Base-by-base conservation (phyloP, 1,284 basidiomycete genomes). In the Melampsora americana region DNA sequence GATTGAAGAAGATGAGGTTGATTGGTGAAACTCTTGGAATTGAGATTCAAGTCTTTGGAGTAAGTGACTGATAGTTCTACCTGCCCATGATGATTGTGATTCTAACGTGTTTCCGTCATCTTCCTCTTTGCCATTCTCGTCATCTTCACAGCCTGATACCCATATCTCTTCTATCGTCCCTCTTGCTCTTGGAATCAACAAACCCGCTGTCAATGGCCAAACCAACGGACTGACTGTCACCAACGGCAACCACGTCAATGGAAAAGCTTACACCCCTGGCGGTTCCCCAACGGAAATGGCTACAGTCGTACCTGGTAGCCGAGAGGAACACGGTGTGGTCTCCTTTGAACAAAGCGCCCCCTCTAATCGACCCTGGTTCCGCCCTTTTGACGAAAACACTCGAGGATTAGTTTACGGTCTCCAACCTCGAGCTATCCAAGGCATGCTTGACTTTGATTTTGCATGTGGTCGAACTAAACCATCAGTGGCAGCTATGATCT, bases 361-460 rank as follows among this genome's bases (percentile, higher is more conserved):
- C 79, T 69, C 84, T 56, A 76, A 83, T 18, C 89, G 93, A 77
- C 92, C 93, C 12, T 86, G 88, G 80, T 97, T 87, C 86, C 87
- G 91, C 67, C 94, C 94, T 12, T 96, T 99, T 83, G 95, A 98
- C 82, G 90, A 88, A 66, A 87, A 86, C 80, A 99, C 95, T 30
- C 92, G 95, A 78, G 93, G 93, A 73, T 93, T 99, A 84, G 95
- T 99, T 78, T 98, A 94, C 80, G 95, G 95, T 84, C 91, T 99
- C 79, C 95, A 99, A 86, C 95, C 95, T 66, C 93, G 96, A 83
- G 96, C 96, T 64, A 98, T 99, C 84, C 96, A 99, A 85, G 95
- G 95, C 82, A 99, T 99, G 96, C 91, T 99, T 80, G 95, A 99
- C 88, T 99, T 99, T 81, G 95, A 99, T 87, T 99, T 91, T 86